phyloP scores from a whole-genome alignment of 2,329 filamentous ascomycete species.

The Aspergillus puulaauensis region DNA sequence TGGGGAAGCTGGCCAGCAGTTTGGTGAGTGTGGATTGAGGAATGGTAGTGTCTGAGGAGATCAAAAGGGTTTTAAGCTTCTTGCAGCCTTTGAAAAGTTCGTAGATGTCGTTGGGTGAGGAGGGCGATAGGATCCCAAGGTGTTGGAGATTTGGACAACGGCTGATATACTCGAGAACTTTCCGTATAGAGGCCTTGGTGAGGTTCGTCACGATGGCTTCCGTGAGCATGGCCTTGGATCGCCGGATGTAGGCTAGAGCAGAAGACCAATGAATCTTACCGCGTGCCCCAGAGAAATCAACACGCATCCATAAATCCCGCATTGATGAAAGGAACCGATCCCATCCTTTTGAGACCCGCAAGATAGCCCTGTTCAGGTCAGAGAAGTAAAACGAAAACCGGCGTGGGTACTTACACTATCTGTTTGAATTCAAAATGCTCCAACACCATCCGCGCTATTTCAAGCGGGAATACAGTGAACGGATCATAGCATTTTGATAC shows the following conservation, averaged over 20 bases:
- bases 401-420: constrained; percentile 39
- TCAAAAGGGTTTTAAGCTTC: constrained; percentile 25
- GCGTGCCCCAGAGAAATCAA: constrained; percentile 52
- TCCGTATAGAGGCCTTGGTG: constrained; percentile 23
- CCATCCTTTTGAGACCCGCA: constrained; percentile 59
- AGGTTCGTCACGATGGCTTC: constrained; percentile 32
- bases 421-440: constrained; percentile 53
- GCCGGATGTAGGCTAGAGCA: constrained; percentile 35
- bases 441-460: constrained; percentile 55
- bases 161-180: constrained; percentile 31
- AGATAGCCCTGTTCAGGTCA: constrained; percentile 39
- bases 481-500: constrained; percentile 45
- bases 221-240: constrained; percentile 34
- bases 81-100: constrained; percentile 27
- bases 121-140: constrained; percentile 27
- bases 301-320: constrained; percentile 50
- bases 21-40: constrained; percentile 25
- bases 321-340: constrained; percentile 49
- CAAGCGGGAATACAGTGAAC: constrained; percentile 53
- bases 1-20: constrained; percentile 26
- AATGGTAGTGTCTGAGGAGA: constrained; percentile 25
- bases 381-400: neutral
- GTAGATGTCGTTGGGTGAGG: constrained; percentile 22
- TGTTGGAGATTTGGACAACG: constrained; percentile 35
- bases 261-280: constrained; percentile 41